Evolutionary conservation across 352 stramenopile genomes (phyloP), one percentile per base, ranked within the genome.

Genomic region (Phytophthora fragariaefolia): DNA sequence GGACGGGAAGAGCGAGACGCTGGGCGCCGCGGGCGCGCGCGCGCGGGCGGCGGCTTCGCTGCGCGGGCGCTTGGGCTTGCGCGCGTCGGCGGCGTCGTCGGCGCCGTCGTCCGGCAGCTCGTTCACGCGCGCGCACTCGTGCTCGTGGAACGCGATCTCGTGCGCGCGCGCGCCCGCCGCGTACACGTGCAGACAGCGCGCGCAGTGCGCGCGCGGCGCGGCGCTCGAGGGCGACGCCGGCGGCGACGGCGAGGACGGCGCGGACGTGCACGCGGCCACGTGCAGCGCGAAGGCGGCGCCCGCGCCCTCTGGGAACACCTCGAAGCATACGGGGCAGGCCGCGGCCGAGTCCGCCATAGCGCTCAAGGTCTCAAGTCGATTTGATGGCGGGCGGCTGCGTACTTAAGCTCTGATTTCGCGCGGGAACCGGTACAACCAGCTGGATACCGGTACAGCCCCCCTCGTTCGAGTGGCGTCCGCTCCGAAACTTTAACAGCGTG

Each of bases 121-220:
- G 60, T 95, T 91, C 15, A 88, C 71, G 15, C 83, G 83, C 48
- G 79, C 77, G 69, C 87, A 95, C 62, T 95, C 87, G 58, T 87
- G 76, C 38, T 92, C 82, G 61, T 95, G 87, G 71, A 93, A 92
- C 8, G 74, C 63, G 42, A 93, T 83, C 50, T 91, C 87, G 58
- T 89, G 73, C 26, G 75, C 28, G 36, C 76, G 58, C 22, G 79
- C 68, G 27, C 62, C 71, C 6, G 58, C 73, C 8, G 67, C 66
- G 71, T 92, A 95, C 13, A 92, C 82, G 67, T 84, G 77, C 26
- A 84, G 69, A 47, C 87, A 95, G 34, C 79, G 83, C 20, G 71
- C 55, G 53, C 87, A 95, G 62, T 76, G 77, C 24, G 40, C n/a
- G 6, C 17, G 40, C n/a, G 40, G 40, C 17, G 59, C 46, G 24